A percentile compares a stretch with the other conserved stretches of the same genome.
Evolutionary conservation across 2,329 filamentous ascomycete genomes (phyloP).

Genomic region (Nigrospora oryzae): DNA sequence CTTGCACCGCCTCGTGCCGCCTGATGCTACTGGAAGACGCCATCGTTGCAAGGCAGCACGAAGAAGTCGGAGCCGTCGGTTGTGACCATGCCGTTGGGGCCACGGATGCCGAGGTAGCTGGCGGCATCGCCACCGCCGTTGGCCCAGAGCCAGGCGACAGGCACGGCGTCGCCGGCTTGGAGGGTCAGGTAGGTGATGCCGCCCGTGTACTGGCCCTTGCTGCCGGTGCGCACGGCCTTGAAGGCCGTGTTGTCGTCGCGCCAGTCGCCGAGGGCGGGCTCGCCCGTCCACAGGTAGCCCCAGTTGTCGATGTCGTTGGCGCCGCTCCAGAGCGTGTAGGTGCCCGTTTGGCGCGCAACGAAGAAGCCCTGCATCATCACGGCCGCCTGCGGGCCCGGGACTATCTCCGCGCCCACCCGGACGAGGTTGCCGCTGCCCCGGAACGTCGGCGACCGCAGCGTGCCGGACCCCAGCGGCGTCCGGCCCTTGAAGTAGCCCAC

Average conservation of each 20-base stretch:
- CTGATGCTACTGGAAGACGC: conserved; percentile 1
- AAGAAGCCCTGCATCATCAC: conserved; percentile 9
- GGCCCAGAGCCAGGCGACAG: conserved; percentile 8
- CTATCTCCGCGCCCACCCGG: background rate
- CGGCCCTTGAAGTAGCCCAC: conserved; percentile 4
- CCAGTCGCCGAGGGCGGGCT: conserved; percentile 5
- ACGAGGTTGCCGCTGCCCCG: background rate
- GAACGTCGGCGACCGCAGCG: conserved; percentile 1
- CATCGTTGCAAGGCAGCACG: conserved; percentile 5
- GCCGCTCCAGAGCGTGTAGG: conserved; percentile 3
- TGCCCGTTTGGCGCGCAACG: conserved; percentile 4
- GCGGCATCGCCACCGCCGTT: conserved; percentile 6
- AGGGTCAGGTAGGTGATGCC: conserved; percentile 3
- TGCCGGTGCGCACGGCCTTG: conserved; percentile 2
- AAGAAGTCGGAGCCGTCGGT: conserved; percentile 4
- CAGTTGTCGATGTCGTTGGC: conserved; percentile 7
- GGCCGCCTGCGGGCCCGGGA: background rate
- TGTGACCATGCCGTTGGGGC: conserved; percentile 4
- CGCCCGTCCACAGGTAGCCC: conserved; percentile 8
- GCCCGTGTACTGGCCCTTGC: conserved; percentile 18
- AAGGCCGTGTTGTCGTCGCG: conserved; percentile 9
- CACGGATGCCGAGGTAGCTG: conserved; percentile 4
- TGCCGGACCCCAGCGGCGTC: conserved; percentile 2
- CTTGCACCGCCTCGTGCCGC: too few relatives aligned
- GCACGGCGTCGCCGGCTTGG: conserved; percentile 7